Base-by-base conservation (phyloP, 768 basidiomycete species). In the Hemileccinum rubropunctum region DNA sequence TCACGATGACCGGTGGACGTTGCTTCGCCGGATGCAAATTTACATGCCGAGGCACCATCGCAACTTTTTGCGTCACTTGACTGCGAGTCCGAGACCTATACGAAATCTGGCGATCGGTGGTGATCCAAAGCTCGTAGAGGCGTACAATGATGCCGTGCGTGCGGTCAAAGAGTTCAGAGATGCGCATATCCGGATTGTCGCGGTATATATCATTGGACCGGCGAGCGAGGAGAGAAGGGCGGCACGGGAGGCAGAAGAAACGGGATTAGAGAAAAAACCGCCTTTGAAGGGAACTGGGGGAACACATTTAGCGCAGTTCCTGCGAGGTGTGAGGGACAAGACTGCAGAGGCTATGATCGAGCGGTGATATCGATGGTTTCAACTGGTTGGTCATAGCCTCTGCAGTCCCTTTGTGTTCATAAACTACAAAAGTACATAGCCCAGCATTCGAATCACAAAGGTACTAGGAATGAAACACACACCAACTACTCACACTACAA, bases 21-120 rank as follows among this genome's bases (percentile, higher is more conserved):
- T 90, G 62, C 76, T 91, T 48, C 72, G 78, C 42, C 77, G 85
- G 28, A 90, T 91, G 89, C 79, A 86, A 46, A 67, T 71, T 7
- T 92, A 93, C 68, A 93, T 93, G 91, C 88, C 91, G 6, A 76
- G 81, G 11, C 81, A 84, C 54, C 90, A 92, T 62, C 84, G 88
- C 26, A 71, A 78, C n/a, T 91, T 91, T 70, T 71, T 93, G 23
- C 73, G 71, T 45, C 86, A 91, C 62, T 78, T 93, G 23, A 64
- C 75, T 10, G 64, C 71, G 11, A 80, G 77, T 48, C 82, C 83
- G 3, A 77, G 83, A 2, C 80, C 83, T 0, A 69, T 91, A 12
- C 79, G 88, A 27, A 63, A 67, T 13, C 69, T 90, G 30, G 83
- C 88, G 6, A 21, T 42, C 0, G 36, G 26, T 6, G 58, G 55